These are phyloP conservation scores for Pascua sp. DNA, from an alignment of 1,284 basidiomycete genomes.

Conservation along the genomic window DNA sequence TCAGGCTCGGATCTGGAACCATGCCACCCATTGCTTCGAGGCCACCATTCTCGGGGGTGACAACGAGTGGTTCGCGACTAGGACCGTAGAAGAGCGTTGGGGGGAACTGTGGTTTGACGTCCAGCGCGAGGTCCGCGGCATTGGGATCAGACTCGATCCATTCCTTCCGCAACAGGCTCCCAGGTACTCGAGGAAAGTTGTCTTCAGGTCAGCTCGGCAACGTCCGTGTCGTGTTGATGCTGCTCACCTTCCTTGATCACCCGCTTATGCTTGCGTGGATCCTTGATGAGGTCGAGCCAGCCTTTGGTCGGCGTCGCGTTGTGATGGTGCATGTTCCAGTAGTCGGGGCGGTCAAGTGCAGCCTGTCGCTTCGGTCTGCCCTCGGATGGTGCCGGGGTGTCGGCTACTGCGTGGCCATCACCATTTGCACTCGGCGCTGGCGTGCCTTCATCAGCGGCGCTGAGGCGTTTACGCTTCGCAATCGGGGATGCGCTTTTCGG, in stretches of 20 bases:
- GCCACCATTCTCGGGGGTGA: conserved; percentile 40
- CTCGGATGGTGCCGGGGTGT: conserved; percentile 3
- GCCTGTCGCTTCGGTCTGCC: conserved; percentile 43
- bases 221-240: too few relatives aligned
- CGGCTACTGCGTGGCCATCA: background rate
- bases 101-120: conserved; percentile 10
- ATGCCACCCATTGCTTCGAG: conserved; percentile 44
- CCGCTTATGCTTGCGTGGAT: conserved; percentile 40
- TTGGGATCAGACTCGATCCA: conserved; percentile 30
- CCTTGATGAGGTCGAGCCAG: conserved; percentile 46
- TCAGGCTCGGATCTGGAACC: conserved; percentile 37
- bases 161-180: conserved; percentile 20
- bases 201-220: conserved; percentile 11
- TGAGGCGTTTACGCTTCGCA: conserved; percentile 4
- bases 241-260: conserved; percentile 36
- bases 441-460: conserved; percentile 1
- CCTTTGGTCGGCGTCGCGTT: conserved; percentile 44
- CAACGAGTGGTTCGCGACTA: conserved; percentile 39
- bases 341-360: conserved; percentile 41
- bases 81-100: conserved; percentile 42
- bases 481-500: too few relatives aligned
- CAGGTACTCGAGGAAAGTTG: conserved; percentile 31
- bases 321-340: conserved; percentile 46
- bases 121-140: background rate
- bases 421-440: background rate